Evolutionary conservation across 345 rosid species (phyloP).

Genomic region (Bruguiera gymnorhiza): DNA sequence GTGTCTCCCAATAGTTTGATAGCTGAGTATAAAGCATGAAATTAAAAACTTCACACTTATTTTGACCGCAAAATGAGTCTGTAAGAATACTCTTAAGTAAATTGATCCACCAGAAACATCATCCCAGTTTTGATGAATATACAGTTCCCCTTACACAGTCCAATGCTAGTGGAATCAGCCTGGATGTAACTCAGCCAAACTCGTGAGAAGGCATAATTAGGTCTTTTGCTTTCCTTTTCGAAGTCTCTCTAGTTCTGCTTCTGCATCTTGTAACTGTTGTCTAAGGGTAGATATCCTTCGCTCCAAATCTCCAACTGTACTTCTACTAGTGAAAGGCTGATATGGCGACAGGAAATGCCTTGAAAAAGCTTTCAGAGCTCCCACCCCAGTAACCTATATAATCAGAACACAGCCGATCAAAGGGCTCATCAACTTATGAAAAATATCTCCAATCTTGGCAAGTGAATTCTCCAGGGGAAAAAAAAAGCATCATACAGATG

Average conservation of each 20-base stretch:
- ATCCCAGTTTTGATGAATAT: slow-evolving; percentile 8
- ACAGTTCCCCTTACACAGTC: background rate
- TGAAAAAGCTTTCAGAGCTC: slow-evolving; percentile 79
- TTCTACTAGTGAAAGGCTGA: slow-evolving; percentile 42
- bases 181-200: background rate
- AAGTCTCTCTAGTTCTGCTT: slow-evolving; percentile 63
- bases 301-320: slow-evolving; percentile 56
- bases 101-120: slow-evolving; percentile 13
- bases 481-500: background rate
- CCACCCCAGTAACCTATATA: slow-evolving; percentile 88
- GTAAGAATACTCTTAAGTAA: slow-evolving; percentile 9
- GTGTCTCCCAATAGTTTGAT: background rate
- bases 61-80: background rate
- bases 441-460: background rate
- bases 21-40: background rate
- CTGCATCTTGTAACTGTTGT: slow-evolving; percentile 56
- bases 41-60: slow-evolving; percentile 1
- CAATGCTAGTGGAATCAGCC: slow-evolving; percentile 14
- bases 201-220: slow-evolving; percentile 13
- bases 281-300: slow-evolving; percentile 48
- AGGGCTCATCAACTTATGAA: background rate
- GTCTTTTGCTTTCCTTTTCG: slow-evolving; percentile 57
- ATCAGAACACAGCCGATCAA: slow-evolving; percentile 17
- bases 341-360: slow-evolving; percentile 55
- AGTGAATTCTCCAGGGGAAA: background rate